phyloP scores from a whole-genome alignment of 208 protist species.

The Wallacemonas rigidus region DNA sequence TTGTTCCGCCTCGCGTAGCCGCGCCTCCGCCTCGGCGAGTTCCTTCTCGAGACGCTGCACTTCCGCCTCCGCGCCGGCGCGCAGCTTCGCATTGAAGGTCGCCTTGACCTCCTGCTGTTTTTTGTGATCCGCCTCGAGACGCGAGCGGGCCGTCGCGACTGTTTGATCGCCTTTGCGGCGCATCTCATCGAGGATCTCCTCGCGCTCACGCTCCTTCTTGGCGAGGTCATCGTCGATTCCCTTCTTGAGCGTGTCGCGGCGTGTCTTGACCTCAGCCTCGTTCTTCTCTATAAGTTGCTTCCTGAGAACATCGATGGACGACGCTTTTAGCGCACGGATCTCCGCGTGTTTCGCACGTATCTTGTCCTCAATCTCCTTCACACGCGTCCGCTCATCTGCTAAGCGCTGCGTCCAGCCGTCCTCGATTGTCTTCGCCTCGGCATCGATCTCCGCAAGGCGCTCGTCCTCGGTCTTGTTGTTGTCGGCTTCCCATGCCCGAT shows the following conservation, averaged over 20 bases:
- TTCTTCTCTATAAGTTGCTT: conserved; percentile 13
- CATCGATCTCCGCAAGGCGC: conserved; percentile 19
- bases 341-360: conserved; percentile 9
- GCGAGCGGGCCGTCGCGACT: conserved; percentile 1
- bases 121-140: conserved; percentile 13
- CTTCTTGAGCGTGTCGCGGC: conserved; percentile 15
- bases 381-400: conserved; percentile 21
- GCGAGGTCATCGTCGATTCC: conserved; percentile 28
- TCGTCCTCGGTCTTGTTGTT: conserved; percentile 21
- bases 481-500: conserved; percentile 28
- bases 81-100: neutral
- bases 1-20: conserved; percentile 6
- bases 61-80: conserved; percentile 7
- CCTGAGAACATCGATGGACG: conserved; percentile 16
- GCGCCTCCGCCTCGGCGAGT: conserved; percentile 18
- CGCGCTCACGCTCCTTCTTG: conserved; percentile 26
- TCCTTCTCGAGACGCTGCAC: conserved; percentile 17
- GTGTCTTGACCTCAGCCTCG: conserved; percentile 13
- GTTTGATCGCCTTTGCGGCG: conserved; percentile 15
- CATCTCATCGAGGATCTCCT: conserved; percentile 23
- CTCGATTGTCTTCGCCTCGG: conserved; percentile 32
- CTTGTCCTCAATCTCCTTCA: conserved; percentile 24
- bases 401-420: conserved; percentile 18
- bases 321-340: conserved; percentile 12
- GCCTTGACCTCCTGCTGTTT: conserved; percentile 12